Conservation (phyloP, 2,329 filamentous ascomycete genomes). For the Aspergillus aculeatinus region DNA sequence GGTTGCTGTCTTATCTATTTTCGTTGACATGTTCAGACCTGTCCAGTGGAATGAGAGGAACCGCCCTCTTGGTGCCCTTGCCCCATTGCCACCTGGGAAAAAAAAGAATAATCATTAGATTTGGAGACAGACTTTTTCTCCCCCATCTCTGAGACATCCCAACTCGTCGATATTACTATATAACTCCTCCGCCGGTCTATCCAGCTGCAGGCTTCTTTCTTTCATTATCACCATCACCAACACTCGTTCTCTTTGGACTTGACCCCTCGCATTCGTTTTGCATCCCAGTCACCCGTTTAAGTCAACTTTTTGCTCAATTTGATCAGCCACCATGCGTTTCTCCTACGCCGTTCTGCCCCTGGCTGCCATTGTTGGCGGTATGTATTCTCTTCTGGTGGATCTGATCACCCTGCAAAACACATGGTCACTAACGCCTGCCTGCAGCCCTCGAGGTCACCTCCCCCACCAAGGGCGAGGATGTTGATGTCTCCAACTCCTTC, state of each 20-base stretch:
- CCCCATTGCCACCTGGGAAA: not conserved
- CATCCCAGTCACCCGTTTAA: not conserved
- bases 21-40: not conserved
- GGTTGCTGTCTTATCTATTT: not conserved
- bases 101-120: not conserved
- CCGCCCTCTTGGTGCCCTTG: not conserved
- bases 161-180: not conserved
- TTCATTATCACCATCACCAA: not conserved
- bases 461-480: constrained; percentile 30
- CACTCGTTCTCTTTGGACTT: not conserved
- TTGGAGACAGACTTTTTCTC: not conserved
- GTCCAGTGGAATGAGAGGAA: not conserved
- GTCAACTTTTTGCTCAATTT: not conserved
- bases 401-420: not conserved
- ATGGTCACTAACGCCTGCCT: not conserved
- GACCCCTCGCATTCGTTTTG: not conserved
- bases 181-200: not conserved
- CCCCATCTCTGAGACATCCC: not conserved
- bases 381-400: constrained; percentile 1
- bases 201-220: not conserved
- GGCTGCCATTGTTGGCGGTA: constrained; percentile 31
- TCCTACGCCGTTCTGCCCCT: constrained; percentile 27
- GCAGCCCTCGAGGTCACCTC: constrained; percentile 37
- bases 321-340: constrained; percentile 28
- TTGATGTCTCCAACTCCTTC: constrained; percentile 36